Evolutionary conservation across 306 rosid genomes (phyloP).

Genomic region (Begonia loranthoides): DNA sequence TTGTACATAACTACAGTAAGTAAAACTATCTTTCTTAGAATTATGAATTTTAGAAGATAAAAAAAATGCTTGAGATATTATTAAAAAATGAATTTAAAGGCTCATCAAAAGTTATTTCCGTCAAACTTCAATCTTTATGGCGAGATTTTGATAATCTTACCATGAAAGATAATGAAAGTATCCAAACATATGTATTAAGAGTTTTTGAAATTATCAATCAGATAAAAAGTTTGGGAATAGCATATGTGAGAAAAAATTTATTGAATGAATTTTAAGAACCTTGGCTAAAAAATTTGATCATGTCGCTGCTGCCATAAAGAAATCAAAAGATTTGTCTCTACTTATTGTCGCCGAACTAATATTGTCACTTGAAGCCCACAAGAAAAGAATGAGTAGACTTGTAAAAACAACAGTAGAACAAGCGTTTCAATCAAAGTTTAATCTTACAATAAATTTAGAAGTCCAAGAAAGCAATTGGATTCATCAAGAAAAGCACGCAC

Average conservation of each 20-base stretch:
- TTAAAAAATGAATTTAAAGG: background rate
- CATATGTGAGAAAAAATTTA: background rate
- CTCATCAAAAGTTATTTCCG: background rate
- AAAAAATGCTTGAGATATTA: background rate
- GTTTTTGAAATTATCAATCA: background rate
- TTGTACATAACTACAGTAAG: too few relatives aligned
- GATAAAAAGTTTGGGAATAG: background rate
- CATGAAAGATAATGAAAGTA: background rate
- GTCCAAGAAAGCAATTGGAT: too few relatives aligned
- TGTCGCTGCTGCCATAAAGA: background rate
- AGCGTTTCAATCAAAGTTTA: background rate
- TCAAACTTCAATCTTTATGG: background rate
- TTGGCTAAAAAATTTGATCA: background rate
- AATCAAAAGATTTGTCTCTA: conserved; percentile 3
- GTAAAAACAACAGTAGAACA: background rate
- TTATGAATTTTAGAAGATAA: too few relatives aligned
- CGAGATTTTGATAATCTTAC: conserved; percentile 4
- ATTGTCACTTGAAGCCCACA: background rate
- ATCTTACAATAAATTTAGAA: background rate
- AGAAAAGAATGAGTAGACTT: too few relatives aligned
- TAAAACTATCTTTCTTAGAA: too few relatives aligned
- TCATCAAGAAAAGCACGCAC: background rate
- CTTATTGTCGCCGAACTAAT: background rate
- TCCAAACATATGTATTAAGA: background rate
- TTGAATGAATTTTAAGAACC: too few relatives aligned